A percentile compares a stretch with the other conserved stretches of the same genome.
Evolutionary conservation across 345 rosid genomes (phyloP).

Genomic region (Murraya koenigii): DNA sequence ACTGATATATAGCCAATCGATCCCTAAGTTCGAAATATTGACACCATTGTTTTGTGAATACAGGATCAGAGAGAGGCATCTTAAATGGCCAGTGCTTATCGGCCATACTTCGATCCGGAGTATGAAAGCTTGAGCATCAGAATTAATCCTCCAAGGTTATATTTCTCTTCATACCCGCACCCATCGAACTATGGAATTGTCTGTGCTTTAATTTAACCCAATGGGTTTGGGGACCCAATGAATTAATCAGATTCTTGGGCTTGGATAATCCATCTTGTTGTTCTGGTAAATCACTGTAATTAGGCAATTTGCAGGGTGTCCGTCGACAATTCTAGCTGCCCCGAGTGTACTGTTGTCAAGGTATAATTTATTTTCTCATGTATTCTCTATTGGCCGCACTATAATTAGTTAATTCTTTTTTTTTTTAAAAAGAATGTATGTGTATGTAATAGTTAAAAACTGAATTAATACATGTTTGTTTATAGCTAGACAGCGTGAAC

Average conservation of each 20-base stretch:
- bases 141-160: constrained; percentile 92
- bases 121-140: constrained; percentile 83
- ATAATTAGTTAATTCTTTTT: too few relatives aligned
- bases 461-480: not conserved
- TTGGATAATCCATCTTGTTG: too few relatives aligned
- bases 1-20: not conserved
- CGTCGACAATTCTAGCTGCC: constrained; percentile 74
- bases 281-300: not conserved
- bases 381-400: too few relatives aligned
- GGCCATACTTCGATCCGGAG: constrained; percentile 97
- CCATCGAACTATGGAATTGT: not conserved
- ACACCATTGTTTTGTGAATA: not conserved
- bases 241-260: not conserved
- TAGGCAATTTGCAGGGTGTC: constrained; percentile 61
- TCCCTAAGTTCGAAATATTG: too few relatives aligned
- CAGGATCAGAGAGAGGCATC: constrained; percentile 5
- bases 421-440: not conserved
- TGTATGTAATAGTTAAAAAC: too few relatives aligned
- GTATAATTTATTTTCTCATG: constrained; percentile 23
- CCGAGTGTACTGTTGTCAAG: constrained; percentile 73
- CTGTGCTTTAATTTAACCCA: not conserved
- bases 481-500: constrained; percentile 88
- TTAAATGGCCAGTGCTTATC: constrained; percentile 72
- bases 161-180: not conserved
- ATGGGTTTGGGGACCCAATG: not conserved